Conservation (phyloP, 2,329 filamentous ascomycete species). For the Sclerotinia minor region DNA sequence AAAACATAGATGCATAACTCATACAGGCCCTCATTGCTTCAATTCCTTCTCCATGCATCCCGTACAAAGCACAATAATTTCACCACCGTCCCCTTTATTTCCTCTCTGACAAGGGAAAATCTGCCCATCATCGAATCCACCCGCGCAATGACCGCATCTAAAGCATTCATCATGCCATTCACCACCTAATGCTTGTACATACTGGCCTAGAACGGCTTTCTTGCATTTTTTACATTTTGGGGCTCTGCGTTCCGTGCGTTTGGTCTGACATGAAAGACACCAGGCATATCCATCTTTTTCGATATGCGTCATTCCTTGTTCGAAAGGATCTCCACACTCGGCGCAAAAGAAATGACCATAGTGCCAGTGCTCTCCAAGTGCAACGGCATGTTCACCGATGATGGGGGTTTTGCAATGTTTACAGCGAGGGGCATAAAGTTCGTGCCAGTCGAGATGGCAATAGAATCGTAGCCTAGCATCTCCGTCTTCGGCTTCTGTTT, state of each 20-base stretch:
- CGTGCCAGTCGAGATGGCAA: conserved; percentile 98
- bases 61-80: conserved; percentile 60
- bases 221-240: conserved; percentile 87
- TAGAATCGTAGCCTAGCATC: conserved; percentile 80
- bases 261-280: conserved; percentile 91
- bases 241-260: conserved; percentile 82
- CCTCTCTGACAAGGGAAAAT: conserved; percentile 52
- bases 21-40: conserved; percentile 44
- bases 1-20: conserved; percentile 3
- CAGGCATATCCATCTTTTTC: conserved; percentile 98
- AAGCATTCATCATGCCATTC: conserved; percentile 97
- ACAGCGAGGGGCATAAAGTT: conserved; percentile 87
- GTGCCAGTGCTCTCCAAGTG: conserved; percentile 94
- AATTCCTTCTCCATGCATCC: conserved; percentile 59
- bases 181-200: conserved; percentile 81
- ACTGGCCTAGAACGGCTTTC: conserved; percentile 82
- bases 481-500: conserved; percentile 69
- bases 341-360: conserved; percentile 98
- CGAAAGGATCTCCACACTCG: conserved; percentile 96
- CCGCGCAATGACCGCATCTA: conserved; percentile 66
- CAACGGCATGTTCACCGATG: conserved; percentile 89
- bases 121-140: conserved; percentile 63
- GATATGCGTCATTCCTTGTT: conserved; percentile 66
- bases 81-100: conserved; percentile 50
- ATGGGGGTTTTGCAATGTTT: conserved; percentile 97